phyloP scores from a whole-genome alignment of 805 yeast species.

The Cyberlindnera sargentensis region DNA sequence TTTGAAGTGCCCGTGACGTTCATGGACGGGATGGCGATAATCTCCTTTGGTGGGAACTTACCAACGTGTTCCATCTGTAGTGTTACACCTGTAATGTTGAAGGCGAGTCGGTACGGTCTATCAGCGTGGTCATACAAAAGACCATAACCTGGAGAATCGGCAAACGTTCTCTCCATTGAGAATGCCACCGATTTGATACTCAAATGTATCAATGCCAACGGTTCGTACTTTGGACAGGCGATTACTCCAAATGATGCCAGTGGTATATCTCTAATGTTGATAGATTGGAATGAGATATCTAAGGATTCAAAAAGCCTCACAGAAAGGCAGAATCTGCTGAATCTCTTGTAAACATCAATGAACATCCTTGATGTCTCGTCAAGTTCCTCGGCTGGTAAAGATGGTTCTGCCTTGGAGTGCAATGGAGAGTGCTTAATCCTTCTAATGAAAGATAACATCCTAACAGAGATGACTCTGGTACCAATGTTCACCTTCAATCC shows the following conservation, averaged over 20 bases:
- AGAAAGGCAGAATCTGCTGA: slow-evolving; percentile 7
- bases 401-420: not conserved
- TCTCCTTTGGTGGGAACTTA: slow-evolving; percentile 11
- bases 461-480: slow-evolving; percentile 13
- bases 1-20: slow-evolving; percentile 34
- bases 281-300: slow-evolving; percentile 13
- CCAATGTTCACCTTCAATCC: slow-evolving; percentile 12
- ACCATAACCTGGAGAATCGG: slow-evolving; percentile 41
- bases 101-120: slow-evolving; percentile 33
- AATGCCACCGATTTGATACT: slow-evolving; percentile 17
- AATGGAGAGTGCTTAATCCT: slow-evolving; percentile 1
- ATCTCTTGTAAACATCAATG: slow-evolving; percentile 7
- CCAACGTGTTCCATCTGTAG: slow-evolving; percentile 24
- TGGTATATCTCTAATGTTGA: slow-evolving; percentile 17
- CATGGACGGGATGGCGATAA: slow-evolving; percentile 16
- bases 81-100: slow-evolving; percentile 32
- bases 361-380: slow-evolving; percentile 9
- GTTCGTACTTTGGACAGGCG: slow-evolving; percentile 17
- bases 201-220: slow-evolving; percentile 17
- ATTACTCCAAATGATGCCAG: slow-evolving; percentile 13
- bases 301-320: slow-evolving; percentile 14
- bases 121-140: slow-evolving; percentile 34
- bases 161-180: slow-evolving; percentile 23
- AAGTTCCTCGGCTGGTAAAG: not conserved
- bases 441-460: slow-evolving; percentile 10